Evolutionary conservation across 345 rosid genomes (phyloP).

Genomic region (Arabis hirsuta): DNA sequence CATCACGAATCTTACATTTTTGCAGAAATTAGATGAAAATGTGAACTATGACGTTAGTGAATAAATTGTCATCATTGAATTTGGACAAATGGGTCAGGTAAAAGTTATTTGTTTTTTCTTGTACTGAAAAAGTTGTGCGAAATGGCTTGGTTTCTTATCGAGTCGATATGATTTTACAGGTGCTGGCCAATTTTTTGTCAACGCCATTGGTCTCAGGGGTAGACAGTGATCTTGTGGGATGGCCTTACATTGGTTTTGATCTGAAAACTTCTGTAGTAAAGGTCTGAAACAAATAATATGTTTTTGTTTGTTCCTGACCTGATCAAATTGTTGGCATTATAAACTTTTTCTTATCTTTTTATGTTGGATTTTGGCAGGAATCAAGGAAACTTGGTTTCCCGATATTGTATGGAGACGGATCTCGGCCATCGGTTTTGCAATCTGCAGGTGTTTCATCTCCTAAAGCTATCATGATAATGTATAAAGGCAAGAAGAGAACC

Average conservation of each 20-base stretch:
- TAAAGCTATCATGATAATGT: constrained; percentile 93
- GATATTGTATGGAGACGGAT: constrained; percentile 86
- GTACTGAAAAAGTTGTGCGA: neutral
- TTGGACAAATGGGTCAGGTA: constrained; percentile 98
- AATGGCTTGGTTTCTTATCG: constrained; percentile 2
- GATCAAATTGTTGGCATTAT: constrained; percentile 8
- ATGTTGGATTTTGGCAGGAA: constrained; percentile 49
- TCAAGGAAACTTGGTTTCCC: constrained; percentile 91
- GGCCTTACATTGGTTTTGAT: constrained; percentile 92
- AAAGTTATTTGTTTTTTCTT: neutral
- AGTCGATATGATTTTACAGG: constrained; percentile 50
- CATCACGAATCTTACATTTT: constrained; percentile 4
- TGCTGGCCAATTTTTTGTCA: constrained; percentile 88
- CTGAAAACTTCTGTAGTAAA: constrained; percentile 85
- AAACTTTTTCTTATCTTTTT: neutral
- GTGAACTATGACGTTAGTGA: constrained; percentile 74
- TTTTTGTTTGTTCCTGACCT: neutral
- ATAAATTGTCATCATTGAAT: constrained; percentile 89
- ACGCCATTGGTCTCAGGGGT: constrained; percentile 78
- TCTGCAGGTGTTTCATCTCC: constrained; percentile 91
- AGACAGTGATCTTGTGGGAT: constrained; percentile 62
- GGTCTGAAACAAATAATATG: constrained; percentile 49
- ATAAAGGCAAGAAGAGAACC: constrained; percentile 68
- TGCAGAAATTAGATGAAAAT: constrained; percentile 59
- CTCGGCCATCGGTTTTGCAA: constrained; percentile 82